phyloP scores from a whole-genome alignment of 345 rosid genomes.

The Raphanus raphanistrum region DNA sequence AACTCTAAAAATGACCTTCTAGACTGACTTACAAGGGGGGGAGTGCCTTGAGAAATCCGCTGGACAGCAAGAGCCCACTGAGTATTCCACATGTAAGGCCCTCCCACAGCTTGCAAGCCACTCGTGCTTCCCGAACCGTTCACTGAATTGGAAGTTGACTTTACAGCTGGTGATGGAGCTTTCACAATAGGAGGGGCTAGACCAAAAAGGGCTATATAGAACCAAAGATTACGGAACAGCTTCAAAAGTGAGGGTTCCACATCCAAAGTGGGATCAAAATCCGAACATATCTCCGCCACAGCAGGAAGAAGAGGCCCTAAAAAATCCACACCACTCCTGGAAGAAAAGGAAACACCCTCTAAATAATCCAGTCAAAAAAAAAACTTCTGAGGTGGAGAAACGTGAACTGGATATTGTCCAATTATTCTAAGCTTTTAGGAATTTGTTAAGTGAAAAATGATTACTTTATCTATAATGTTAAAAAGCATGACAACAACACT shows the following conservation, averaged over 20 bases:
- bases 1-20: background rate
- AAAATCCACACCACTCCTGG: constrained; percentile 90
- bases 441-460: background rate
- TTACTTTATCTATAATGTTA: constrained; percentile 3
- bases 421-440: constrained; percentile 13
- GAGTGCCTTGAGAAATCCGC: constrained; percentile 89
- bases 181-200: constrained; percentile 78
- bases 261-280: constrained; percentile 68
- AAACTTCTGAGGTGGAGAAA: constrained; percentile 4
- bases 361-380: constrained; percentile 7
- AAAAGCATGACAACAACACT: constrained; percentile 14
- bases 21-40: constrained; percentile 84
- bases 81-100: constrained; percentile 87
- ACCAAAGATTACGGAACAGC: constrained; percentile 91
- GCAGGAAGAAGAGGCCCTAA: constrained; percentile 91
- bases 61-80: constrained; percentile 81
- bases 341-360: constrained; percentile 24
- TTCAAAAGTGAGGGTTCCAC: constrained; percentile 84
- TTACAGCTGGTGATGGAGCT: constrained; percentile 45
- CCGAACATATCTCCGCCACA: constrained; percentile 90
- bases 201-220: constrained; percentile 91
- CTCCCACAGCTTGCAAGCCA: constrained; percentile 77
- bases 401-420: background rate
- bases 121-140: constrained; percentile 68
- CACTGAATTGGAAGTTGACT: constrained; percentile 60